Evolutionary conservation across 2,329 filamentous ascomycete genomes (phyloP).

Genomic region (Furcasterigmium sp.): DNA sequence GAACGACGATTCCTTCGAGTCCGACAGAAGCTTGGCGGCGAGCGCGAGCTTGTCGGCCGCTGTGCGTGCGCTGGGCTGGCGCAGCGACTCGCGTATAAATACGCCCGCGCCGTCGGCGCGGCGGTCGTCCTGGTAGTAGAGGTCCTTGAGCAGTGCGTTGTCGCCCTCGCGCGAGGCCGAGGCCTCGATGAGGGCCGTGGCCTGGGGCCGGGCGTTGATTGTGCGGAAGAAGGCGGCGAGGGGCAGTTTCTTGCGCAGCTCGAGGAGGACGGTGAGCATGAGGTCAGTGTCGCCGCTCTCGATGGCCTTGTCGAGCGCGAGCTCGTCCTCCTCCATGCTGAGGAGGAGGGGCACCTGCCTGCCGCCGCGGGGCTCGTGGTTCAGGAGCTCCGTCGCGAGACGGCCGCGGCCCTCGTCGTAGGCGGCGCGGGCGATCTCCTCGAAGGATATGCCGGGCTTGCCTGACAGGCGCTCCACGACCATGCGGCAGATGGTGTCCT

Average conservation of each 20-base stretch:
- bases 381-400: conserved; percentile 86
- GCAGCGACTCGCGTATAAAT: conserved; percentile 77
- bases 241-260: conserved; percentile 85
- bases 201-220: conserved; percentile 79
- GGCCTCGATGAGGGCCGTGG: conserved; percentile 84
- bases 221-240: conserved; percentile 88
- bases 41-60: conserved; percentile 84
- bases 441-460: conserved; percentile 91
- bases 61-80: conserved; percentile 63
- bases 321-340: conserved; percentile 91
- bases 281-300: conserved; percentile 94
- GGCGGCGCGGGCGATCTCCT: conserved; percentile 85
- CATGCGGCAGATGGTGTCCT: conserved; percentile 78
- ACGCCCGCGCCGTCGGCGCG: conserved; percentile 83
- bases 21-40: conserved; percentile 74
- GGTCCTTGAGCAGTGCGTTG: conserved; percentile 81
- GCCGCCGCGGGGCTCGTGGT: conserved; percentile 91
- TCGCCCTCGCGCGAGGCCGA: conserved; percentile 65
- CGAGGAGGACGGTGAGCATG: conserved; percentile 80
- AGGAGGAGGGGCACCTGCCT: conserved; percentile 91
- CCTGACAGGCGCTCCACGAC: conserved; percentile 83
- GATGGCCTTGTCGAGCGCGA: conserved; percentile 93
- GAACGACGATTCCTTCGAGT: conserved; percentile 73
- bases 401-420: conserved; percentile 88
- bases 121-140: conserved; percentile 96